Conservation (phyloP, 495 filamentous ascomycete species). For the Pyronema omphalodes region DNA sequence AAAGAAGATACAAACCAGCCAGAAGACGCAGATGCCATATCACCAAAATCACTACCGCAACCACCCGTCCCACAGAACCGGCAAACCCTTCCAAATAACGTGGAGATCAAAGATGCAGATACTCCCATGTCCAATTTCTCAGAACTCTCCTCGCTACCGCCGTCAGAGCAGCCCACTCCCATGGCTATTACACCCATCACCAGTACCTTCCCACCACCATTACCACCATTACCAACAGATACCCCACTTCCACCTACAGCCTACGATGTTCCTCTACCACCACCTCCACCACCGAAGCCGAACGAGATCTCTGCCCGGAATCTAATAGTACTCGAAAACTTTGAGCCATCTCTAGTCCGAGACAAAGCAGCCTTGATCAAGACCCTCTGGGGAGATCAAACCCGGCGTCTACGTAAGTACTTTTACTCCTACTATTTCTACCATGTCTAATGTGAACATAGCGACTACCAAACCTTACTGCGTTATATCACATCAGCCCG, state of each 20-base stretch:
- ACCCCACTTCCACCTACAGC: background rate
- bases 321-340: conserved; percentile 1
- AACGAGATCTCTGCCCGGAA: conserved; percentile 1
- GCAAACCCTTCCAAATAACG: too few relatives aligned
- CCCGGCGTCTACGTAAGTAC: background rate
- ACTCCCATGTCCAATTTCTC: too few relatives aligned
- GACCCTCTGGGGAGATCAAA: background rate
- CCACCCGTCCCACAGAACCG: too few relatives aligned
- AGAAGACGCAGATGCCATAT: too few relatives aligned
- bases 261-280: background rate
- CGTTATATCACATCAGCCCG: conserved; percentile 61
- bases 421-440: background rate
- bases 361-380: background rate
- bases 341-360: background rate
- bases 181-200: too few relatives aligned
- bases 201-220: background rate
- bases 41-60: too few relatives aligned
- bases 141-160: too few relatives aligned
- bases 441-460: background rate
- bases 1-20: background rate
- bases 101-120: too few relatives aligned
- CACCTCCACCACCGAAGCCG: background rate
- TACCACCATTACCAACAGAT: background rate
- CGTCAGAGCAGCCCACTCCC: too few relatives aligned
- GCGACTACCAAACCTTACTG: conserved; percentile 35